A percentile compares a stretch with the other conserved stretches of the same genome.
Conservation (phyloP, 177 flowering plant species). For the Telopea speciosissima region DNA sequence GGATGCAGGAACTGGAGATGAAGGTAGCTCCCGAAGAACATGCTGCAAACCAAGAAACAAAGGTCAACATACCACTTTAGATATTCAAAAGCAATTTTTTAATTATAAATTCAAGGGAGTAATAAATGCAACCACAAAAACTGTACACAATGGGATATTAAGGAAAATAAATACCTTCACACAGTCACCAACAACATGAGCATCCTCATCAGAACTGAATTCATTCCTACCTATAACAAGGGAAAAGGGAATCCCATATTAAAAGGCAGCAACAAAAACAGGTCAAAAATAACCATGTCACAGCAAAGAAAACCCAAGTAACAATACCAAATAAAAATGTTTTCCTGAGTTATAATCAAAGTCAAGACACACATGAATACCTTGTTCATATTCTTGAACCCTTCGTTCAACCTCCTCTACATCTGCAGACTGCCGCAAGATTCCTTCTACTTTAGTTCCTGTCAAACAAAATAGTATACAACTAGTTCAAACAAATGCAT, state of each 20-base stretch:
- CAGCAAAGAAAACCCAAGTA: background rate
- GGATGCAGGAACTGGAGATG: slow-evolving; percentile 98
- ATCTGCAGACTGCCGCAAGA: slow-evolving; percentile 91
- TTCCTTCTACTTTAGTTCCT: slow-evolving; percentile 95
- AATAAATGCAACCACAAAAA: background rate
- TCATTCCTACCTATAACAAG: slow-evolving; percentile 64
- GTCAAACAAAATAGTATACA: slow-evolving; percentile 3
- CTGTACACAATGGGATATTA: background rate
- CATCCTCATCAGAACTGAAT: slow-evolving; percentile 86
- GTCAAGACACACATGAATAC: slow-evolving; percentile 23
- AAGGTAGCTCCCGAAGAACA: slow-evolving; percentile 94
- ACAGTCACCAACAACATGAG: slow-evolving; percentile 98
- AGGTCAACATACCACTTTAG: slow-evolving; percentile 3
- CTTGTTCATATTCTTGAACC: slow-evolving; percentile 93
- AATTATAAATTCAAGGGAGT: background rate
- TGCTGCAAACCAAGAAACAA: slow-evolving; percentile 45
- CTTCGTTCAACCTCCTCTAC: slow-evolving; percentile 97
- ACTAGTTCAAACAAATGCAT: too few species aligned
- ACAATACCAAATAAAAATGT: background rate
- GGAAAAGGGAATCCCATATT: background rate
- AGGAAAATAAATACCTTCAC: slow-evolving; percentile 54
- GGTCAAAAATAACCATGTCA: background rate
- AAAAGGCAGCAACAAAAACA: background rate
- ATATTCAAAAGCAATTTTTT: background rate
- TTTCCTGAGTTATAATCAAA: background rate